Evolutionary conservation across 495 filamentous ascomycete genomes (phyloP).

Genomic region (Neurospora sp.): DNA sequence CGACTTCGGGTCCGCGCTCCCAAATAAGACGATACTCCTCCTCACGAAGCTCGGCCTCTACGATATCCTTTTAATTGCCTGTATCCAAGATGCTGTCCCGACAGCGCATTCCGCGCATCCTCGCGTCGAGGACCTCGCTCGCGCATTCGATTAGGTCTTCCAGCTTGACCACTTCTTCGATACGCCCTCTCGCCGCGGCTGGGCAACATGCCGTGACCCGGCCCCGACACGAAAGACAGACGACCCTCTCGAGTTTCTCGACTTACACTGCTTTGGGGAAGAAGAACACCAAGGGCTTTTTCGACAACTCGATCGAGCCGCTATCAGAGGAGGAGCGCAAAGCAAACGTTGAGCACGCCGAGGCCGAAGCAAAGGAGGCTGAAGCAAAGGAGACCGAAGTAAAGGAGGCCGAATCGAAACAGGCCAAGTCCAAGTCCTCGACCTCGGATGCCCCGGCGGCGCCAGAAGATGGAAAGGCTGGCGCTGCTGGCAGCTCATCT

Average conservation of each 20-base stretch:
- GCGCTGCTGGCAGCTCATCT: constrained; percentile 21
- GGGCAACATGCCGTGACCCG: constrained; percentile 6
- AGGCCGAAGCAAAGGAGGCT: constrained; percentile 29
- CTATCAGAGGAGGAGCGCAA: constrained; percentile 39
- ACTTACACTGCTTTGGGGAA: constrained; percentile 26
- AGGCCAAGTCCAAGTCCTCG: constrained; percentile 27
- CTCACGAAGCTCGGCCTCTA: neutral
- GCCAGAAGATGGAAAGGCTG: constrained; percentile 36
- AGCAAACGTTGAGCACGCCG: constrained; percentile 31
- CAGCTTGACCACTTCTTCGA: constrained; percentile 7
- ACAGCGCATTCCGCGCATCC: constrained; percentile 19
- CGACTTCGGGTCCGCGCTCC: neutral
- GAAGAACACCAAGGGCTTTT: constrained; percentile 34
- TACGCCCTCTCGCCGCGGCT: constrained; percentile 6
- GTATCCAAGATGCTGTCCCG: constrained; percentile 22
- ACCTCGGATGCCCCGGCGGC: constrained; percentile 24
- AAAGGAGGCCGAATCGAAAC: constrained; percentile 22
- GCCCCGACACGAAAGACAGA: constrained; percentile 7
- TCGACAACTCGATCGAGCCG: constrained; percentile 31
- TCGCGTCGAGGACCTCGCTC: constrained; percentile 10
- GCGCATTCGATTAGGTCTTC: constrained; percentile 7
- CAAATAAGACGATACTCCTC: neutral
- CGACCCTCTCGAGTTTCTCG: constrained; percentile 26
- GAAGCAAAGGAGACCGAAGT: constrained; percentile 26
- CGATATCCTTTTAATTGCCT: neutral